Evolutionary conservation across 495 filamentous ascomycete genomes (phyloP), one percentile per base, ranked within the genome.

Genomic region (Xylaria acuta): DNA sequence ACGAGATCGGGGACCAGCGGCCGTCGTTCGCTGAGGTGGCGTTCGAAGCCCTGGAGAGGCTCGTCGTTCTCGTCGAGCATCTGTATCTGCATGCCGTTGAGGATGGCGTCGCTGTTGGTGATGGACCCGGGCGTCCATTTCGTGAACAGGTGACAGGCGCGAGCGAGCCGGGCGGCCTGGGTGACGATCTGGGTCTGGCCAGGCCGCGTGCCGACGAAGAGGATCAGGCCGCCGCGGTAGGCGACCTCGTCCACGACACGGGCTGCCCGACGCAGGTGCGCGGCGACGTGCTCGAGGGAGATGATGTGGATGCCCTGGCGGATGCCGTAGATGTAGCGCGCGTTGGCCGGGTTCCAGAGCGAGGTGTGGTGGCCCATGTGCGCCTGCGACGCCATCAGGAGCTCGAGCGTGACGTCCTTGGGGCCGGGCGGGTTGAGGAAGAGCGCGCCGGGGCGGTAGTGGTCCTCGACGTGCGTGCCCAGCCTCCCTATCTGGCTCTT

Each of bases 341-440:
- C 90, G 85, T 98, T 99, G 49, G 90, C 90, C 18, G 97, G 95
- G 84, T 98, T 97, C 96, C 96, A 99, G 69, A 94, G 89, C 59
- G 94, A 94, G 3, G 93, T 96, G 75, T 91, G 86, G 84, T 98
- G 96, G 71, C 96, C 96, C 78, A 98, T 89, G 84, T 99, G 96
- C 38, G 90, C 90, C 80, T 97, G 93, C 12, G 91, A 90, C 32
- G 96, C 95, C 84, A 99, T 91, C 74, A 99, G 90, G 66, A 97
- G 87, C 84, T 97, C 94, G 68, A 99, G 91, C 69, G 94, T 94
- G 59, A 97, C 89, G 74, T 98, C 91, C 75, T 88, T 84, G 32
- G 94, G 90, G 22, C 83, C 80, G 5, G 94, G 94, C 1, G 97
- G 95, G 78, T 93, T 84, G 38, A 78, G 80, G 76, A 97, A 82